Conservation (phyloP, 2,329 filamentous ascomycete species). For the Monosporascus sp. region DNA sequence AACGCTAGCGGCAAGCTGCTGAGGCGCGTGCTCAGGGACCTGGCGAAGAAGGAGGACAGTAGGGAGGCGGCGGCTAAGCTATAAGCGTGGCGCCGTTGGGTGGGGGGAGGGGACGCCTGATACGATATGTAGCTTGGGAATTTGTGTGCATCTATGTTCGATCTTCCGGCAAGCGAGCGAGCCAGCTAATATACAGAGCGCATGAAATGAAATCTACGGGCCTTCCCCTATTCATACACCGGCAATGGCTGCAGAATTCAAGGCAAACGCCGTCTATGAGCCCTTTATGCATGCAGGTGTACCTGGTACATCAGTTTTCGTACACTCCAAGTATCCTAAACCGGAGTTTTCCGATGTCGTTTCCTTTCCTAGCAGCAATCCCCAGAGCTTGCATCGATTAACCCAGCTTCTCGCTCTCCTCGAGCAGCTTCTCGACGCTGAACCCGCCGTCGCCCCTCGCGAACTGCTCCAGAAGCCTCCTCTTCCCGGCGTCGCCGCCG, state of each 20-base stretch:
- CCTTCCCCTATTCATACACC: neutral
- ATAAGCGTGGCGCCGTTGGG: conserved; percentile 4
- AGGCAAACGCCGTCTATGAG: conserved; percentile 1
- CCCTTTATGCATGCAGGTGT: neutral
- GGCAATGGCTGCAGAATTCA: neutral
- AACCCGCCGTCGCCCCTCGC: conserved; percentile 72
- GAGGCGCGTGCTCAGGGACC: conserved; percentile 48
- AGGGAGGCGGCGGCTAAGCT: conserved; percentile 22
- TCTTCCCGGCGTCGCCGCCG: conserved; percentile 58
- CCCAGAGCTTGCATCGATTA: conserved; percentile 17
- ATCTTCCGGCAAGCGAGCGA: no score
- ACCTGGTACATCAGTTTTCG: neutral
- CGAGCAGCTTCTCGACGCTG: conserved; percentile 76
- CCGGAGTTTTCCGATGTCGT: no score
- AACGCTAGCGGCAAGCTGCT: conserved; percentile 61
- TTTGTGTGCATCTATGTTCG: no score
- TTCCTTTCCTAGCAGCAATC: neutral
- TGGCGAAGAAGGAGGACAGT: conserved; percentile 30
- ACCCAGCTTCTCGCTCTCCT: conserved; percentile 79
- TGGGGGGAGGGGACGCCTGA: no score
- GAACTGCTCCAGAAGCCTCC: conserved; percentile 75
- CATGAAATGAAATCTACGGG: neutral
- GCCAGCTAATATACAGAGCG: neutral
- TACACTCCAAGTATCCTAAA: neutral
- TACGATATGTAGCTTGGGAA: no score